Evolutionary conservation across 202 grass and related monocot species (phyloP).

Genomic region (Musa balbisiana): DNA sequence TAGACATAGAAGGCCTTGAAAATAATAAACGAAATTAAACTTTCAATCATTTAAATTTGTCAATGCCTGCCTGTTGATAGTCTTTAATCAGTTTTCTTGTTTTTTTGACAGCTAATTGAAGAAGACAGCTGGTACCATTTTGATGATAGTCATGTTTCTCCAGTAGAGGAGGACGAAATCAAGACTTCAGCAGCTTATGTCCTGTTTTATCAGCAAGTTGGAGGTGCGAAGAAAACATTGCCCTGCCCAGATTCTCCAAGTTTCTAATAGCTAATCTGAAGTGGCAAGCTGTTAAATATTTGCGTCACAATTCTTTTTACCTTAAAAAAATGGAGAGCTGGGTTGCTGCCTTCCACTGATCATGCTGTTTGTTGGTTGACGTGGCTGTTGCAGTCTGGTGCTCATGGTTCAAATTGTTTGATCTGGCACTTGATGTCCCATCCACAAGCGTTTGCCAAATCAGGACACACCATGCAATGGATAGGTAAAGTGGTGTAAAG

Average conservation of each 20-base stretch:
- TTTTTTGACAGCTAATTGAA: conserved; percentile 52
- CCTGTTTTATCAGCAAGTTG: conserved; percentile 62
- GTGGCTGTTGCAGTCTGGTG: not conserved
- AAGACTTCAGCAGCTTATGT: conserved; percentile 78
- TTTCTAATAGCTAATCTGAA: not conserved
- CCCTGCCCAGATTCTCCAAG: not conserved
- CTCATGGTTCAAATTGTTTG: no score
- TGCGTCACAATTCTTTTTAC: not conserved
- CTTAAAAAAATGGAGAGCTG: not conserved
- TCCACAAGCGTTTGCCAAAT: no score
- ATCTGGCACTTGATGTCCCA: no score
- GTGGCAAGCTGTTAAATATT: not conserved
- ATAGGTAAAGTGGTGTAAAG: no score
- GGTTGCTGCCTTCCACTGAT: not conserved
- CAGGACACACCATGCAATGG: no score
- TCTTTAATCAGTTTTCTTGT: conserved; percentile 5
- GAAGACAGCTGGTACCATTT: conserved; percentile 94
- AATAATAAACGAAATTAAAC: no score
- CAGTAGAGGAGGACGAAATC: conserved; percentile 66
- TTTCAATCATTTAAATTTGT: no score
- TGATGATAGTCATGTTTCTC: conserved; percentile 88
- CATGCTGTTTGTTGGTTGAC: not conserved
- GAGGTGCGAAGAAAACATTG: conserved; percentile 4
- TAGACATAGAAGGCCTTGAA: no score
- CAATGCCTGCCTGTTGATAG: no score